Base-by-base conservation (phyloP, 2,329 filamentous ascomycete species). In the Ascosphaera aggregata region DNA sequence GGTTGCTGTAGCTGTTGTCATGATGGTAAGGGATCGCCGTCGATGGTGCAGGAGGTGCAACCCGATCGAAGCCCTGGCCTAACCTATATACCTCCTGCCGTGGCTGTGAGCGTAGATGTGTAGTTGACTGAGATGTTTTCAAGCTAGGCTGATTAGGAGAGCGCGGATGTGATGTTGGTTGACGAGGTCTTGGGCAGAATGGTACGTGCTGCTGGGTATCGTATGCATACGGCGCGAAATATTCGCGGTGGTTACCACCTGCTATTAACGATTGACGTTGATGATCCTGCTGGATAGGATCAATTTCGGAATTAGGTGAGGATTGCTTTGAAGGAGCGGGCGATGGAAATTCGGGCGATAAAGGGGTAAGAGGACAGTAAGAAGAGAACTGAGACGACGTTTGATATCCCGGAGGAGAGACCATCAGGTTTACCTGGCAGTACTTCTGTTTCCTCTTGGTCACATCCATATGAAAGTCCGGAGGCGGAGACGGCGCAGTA, bases 331-430 rank as follows among this genome's bases (percentile, higher is more conserved):
- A 35, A 7, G 34, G 5, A 35, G 34, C n/a, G n/a, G 34, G 18
- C 34, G 18, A 18, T 18, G 34, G 34, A 18, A 35, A 35, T 15
- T 35, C 34, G n/a, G 34, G 34, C 34, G 34, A 35, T 35, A 35
- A 18, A 15, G 34, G 34, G 5, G 34, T 35, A 15, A 35, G n/a
- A 35, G 34, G 34, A 18, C 34, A 35, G 34, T 35, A 35, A 18
- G 34, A 15, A 16, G 34, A 16, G 18, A 8, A 18, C n/a, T 35
- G 34, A 9, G 34, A 15, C 34, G n/a, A 18, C 9, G 5, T 18
- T 8, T 35, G 5, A 35, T 35, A 18, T 9, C 34, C 34, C 7
- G 34, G 34, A 9, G 34, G 34, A 7, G 34, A 35, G 34, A 35
- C 34, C 7, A 15, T 15, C 34, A 35, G 16, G 34, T 35, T 18